Evolutionary conservation across 1,139 yeast species (phyloP), one percentile per base, ranked within the genome.

Genomic region (Lodderomyces oxycetoniae): DNA sequence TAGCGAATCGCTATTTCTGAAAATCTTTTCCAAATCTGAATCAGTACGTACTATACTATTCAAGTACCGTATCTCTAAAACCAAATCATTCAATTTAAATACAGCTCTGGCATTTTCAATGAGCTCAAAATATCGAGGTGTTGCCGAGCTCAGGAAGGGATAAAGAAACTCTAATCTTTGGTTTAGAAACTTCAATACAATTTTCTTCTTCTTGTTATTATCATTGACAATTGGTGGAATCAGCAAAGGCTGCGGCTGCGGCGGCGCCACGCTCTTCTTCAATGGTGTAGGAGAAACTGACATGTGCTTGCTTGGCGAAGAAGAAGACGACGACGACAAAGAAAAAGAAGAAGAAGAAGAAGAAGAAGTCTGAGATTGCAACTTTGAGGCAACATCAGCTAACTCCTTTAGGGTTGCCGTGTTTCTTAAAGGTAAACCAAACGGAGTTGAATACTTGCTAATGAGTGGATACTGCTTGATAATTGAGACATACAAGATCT

Each of bases 71-170:
- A 59, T 40, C 12, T 52, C 53, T 15, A 57, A 34, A 5, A 53
- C 48, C 15, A 47, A 44, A 28, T 46, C 42, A 1, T 55, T 43
- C 52, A 45, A 73, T 60, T 73, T 71, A 54, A 85, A 85, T 11
- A 87, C 88, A 34, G 68, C 63, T 40, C 75, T 74, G 14, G 85
- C 86, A 51, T 84, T 84, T 37, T 81, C 84, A 14, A 83, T 51
- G 14, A 85, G 58, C 51, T 85, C 95, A 12, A 71, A 48, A 38
- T 74, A 62, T 5, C 83, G 77, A 5, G 89, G 95, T 2, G 88
- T 79, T 0, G 89, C 78, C 10, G 79, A 72, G 33, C 71, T 71
- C 17, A 59, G 53, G 4, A 74, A 68, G n/a, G 80, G 72, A 52
- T 70, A 85, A 4, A 75, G 67, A 46, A 84, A 78, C 35, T 79